A percentile compares a stretch with the other conserved stretches of the same genome.
phyloP scores from a whole-genome alignment of 2,329 filamentous ascomycete genomes.

The Paraphaeosphaeria sporulosa region DNA sequence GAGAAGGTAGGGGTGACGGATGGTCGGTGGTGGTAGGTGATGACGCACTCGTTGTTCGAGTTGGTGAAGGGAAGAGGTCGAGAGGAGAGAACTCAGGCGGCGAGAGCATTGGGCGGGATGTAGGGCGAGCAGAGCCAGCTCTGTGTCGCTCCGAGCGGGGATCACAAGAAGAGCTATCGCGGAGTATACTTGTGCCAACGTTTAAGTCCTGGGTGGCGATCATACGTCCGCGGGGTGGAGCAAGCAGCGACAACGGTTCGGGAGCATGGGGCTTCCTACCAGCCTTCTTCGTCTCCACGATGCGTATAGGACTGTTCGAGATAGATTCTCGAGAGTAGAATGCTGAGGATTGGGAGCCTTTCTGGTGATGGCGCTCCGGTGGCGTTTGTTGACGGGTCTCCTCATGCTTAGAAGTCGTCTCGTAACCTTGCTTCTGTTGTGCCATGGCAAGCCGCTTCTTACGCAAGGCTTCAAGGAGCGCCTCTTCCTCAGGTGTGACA shows the following conservation, averaged over 20 bases:
- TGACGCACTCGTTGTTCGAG: slow-evolving; percentile 32
- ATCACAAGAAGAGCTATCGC: slow-evolving; percentile 41
- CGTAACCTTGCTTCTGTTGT: slow-evolving; percentile 50
- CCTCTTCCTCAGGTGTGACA: slow-evolving; percentile 59
- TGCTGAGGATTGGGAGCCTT: slow-evolving; percentile 32
- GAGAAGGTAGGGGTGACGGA: slow-evolving; percentile 44
- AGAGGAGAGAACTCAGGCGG: slow-evolving; percentile 41
- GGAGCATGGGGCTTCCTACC: slow-evolving; percentile 25
- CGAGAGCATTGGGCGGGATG: slow-evolving; percentile 30
- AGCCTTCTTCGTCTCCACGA: slow-evolving; percentile 26
- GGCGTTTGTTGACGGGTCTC: slow-evolving; percentile 27
- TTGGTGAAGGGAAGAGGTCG: slow-evolving; percentile 39
- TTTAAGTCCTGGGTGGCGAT: slow-evolving; percentile 23
- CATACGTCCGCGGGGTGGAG: slow-evolving; percentile 35
- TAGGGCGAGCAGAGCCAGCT: slow-evolving; percentile 20
- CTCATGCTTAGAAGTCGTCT: slow-evolving; percentile 45
- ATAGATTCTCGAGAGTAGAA: slow-evolving; percentile 37
- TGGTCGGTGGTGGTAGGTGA: slow-evolving; percentile 43
- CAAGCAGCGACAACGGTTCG: slow-evolving; percentile 31
- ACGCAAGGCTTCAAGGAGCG: slow-evolving; percentile 58
- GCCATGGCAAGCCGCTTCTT: slow-evolving; percentile 58
- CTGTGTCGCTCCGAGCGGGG: slow-evolving; percentile 24
- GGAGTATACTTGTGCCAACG: slow-evolving; percentile 30
- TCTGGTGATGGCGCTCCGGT: slow-evolving; percentile 18
- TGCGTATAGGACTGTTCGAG: slow-evolving; percentile 27